Evolutionary conservation across 371 early-diverging fungal genomes (phyloP), one percentile per base, ranked within the genome.

Genomic region (Pancytospora philotis): DNA sequence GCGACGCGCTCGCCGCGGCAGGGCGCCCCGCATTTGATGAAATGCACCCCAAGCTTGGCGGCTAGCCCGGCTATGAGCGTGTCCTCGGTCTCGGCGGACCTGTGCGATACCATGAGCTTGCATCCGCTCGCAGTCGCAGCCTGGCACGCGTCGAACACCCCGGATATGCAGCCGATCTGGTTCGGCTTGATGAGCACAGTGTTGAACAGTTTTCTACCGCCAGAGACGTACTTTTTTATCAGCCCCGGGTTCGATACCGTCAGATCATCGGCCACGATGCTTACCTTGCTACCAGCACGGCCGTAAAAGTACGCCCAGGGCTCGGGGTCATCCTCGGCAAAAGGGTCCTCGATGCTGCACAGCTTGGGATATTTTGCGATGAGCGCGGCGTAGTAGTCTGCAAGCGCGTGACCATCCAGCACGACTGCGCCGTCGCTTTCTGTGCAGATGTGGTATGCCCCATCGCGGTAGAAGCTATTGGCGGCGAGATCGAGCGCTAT

Each of bases 21-120:
- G 32, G 95, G 93, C 41, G 97, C 95, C 78, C 97, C 97, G 60
- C 93, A 90, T 87, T 96, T 96, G 85, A 96, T 92, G 83, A 93
- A 93, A 64, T 95, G 94, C 49, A 90, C 87, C 71, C 88, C 88
- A 59, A 95, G 85, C 78, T 93, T 96, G 48, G 95, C 95, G 58
- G 91, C 91, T 19, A 97, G 86, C 75, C 94, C 94, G 60, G 94
- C 91, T 81, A 97, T 94, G 83, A 92, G 91, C 71, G 88, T 87
- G 83, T 97, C 96, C 83, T 94, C 95, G 71, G 95, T 97, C 84
- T 96, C 97, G 69, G 93, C 97, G 48, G 91, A 91, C 73, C 97
- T 87, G 85, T 96, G 97, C 66, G 90, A 90, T 66, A 92, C 93
- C 97, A 96, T 96, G 74, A 92, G 89, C 80, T 92, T 92, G 94